Base-by-base conservation (phyloP, 768 basidiomycete genomes). In the Termitomyces eurrhizus region DNA sequence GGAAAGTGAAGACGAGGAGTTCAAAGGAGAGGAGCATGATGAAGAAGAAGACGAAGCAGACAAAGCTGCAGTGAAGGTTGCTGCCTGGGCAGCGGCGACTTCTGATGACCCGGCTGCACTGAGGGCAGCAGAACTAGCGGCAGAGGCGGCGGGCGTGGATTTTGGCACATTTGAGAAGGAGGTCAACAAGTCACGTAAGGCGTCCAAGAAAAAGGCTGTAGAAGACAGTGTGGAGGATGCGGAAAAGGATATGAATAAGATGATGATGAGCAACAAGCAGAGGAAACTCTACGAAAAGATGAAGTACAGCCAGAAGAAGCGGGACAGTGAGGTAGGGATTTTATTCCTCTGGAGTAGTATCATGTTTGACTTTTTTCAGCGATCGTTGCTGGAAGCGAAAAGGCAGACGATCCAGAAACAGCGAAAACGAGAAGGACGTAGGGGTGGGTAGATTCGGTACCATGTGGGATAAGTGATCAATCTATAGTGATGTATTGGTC, bases 231-330 rank as follows among this genome's bases (percentile, higher is more conserved):
- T 66, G 51, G 73, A 74, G 65, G 77, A 77, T 63, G 73, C 75
- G 41, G 92, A 94, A 70, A 80, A 86, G 67, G 90, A 95, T 70
- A 92, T 96, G 90, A 89, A 92, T 75, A 96, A 95, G 82, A 96
- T 98, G 88, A 82, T 98, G 85, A 88, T 97, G 88, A 96, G 92
- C 78, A 94, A 93, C 74, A 93, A 91, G 77, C 90, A 96, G 73
- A 84, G 87, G 67, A 95, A 95, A 75, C 74, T 97, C 67, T 96
- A 95, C 72, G 93, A 94, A 74, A 90, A 90, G 76, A 91, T 97
- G 85, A 93, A 94, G 76, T 85, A 91, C 70, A 87, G 88, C 65
- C 83, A 95, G 70, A 81, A 83, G 71, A 91, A 88, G 75, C 87
- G 87, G 62, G 79, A 80, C 14, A 76, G 80, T 29, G 92, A 96